Evolutionary conservation across 192 early-diverging fungal genomes (phyloP), one percentile per base, ranked within the genome.

Genomic region (Mortierella hygrophila): DNA sequence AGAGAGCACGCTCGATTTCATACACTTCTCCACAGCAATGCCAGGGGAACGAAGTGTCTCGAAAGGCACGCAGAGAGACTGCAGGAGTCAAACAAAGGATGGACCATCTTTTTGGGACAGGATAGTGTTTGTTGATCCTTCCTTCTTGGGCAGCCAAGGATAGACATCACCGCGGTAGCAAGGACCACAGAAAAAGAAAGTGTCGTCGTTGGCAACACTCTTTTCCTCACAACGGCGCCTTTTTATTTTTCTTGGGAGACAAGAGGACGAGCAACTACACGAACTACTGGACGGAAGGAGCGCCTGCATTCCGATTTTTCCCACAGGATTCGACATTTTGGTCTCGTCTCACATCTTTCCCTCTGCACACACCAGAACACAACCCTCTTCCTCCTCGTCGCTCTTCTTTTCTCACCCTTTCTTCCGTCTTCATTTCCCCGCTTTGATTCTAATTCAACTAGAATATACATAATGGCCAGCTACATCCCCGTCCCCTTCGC

Each of bases 401-500:
- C n/a, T 40, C 42, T 68, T 3, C 6, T 40, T 38, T 32, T 35
- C 41, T 68, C 41, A 68, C 54, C 9, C 37, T 8, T 76, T 60
- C 46, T 21, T 76, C 29, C 60, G 35, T 55, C 23, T 3, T n/a
- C 55, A 60, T 29, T 32, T 55, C 21, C 49, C 74, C 32, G 32
- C 72, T 8, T 54, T 75, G 11, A 9, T 8, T 40, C 0, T 4
- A 13, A 13, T 29, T 60, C 11, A 15, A 65, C 4, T 76, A 85
- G 82, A 85, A 60, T 47, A 69, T 68, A 35, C 57, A 75, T 68
- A 78, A 88, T 88, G 86, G 80, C 82, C 81, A 80, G 74, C 47
- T 86, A 81, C 86, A 77, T 94, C 87, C 95, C 96, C 79, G 96
- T 97, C 85, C 91, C 94, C 86, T 99, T 96, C 92, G 92, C 93